A percentile compares a stretch with the other conserved stretches of the same genome.
These are phyloP conservation scores for Cylindricascospora bacillispora DNA, from an alignment of 1,139 yeast genomes.

Conservation along the genomic window DNA sequence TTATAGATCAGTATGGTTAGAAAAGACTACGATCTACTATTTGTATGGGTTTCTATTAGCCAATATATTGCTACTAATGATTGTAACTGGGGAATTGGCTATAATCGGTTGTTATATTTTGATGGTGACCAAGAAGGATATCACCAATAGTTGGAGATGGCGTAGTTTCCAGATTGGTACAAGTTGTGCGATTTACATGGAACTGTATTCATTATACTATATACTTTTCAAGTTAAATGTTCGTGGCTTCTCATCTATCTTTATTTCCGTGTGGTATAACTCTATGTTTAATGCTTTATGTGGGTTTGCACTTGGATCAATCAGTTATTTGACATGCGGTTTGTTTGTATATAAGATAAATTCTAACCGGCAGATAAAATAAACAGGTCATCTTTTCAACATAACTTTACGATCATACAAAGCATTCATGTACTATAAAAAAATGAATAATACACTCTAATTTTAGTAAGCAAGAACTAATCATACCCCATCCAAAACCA, in stretches of 20 bases:
- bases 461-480: too few species aligned
- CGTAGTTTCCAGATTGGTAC: conserved; percentile 61
- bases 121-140: conserved; percentile 28
- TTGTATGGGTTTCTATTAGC: conserved; percentile 67
- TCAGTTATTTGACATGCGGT: conserved; percentile 39
- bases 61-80: conserved; percentile 44
- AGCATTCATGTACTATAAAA: too few species aligned
- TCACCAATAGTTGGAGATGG: conserved; percentile 65
- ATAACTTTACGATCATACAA: too few species aligned
- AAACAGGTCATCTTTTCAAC: too few species aligned
- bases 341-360: conserved; percentile 14
- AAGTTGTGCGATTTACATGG: conserved; percentile 59
- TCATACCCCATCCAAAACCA: too few species aligned
- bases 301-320: conserved; percentile 64
- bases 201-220: conserved; percentile 57
- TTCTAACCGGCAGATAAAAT: neutral
- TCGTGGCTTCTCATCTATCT: conserved; percentile 54
- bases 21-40: conserved; percentile 65
- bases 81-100: conserved; percentile 63
- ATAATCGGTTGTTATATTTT: conserved; percentile 57
- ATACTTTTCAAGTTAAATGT: conserved; percentile 43
- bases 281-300: conserved; percentile 49
- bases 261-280: conserved; percentile 64
- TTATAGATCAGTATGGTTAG: conserved; percentile 69
- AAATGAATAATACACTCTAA: too few species aligned